Evolutionary conservation across 176 grass and related monocot genomes (phyloP), one percentile per base, ranked within the genome.

Genomic region (Hordeum marinum): DNA sequence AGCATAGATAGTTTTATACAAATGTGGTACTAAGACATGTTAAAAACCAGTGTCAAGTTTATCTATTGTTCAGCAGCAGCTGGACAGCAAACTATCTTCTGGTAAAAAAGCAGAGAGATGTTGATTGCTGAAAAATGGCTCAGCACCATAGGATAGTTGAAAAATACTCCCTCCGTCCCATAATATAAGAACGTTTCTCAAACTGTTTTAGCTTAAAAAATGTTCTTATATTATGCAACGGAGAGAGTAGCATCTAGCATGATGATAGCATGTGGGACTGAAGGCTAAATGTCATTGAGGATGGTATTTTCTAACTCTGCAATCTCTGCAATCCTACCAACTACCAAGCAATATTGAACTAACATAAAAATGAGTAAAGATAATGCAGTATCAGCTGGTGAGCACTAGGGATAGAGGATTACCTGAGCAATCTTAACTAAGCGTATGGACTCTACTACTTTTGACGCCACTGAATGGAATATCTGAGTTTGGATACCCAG

Each of bases 371-470:
- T 24, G 10, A 77, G 21, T 5, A 88, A 73, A 79, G 42, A 83
- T 25, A 83, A 61, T 23, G 76, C 24, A 59, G n/a, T 21, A 65
- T 35, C 24, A 64, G 20, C 17, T 76, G 43, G n/a, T 55, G 42
- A 66, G 32, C 3, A 29, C 39, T 78, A 65, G 64, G 63, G 37
- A 79, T 13, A 39, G 23, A 83, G 68, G 54, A 63, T 63, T 93
- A 98, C 96, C 96, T 95, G 93, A 85, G 85, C 80, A 87, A 98
- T 98, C 89, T 94, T 98, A 68, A 98, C 60, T 40, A 85, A 69
- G 43, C 45, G 78, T 85, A 98, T 90, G 63, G 87, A 90, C 18
- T 93, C 93, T 58, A 98, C 83, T 73, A 98, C 60, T 80, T 91
- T 83, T 25, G 91, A 86, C 46, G 85, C 86, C 75, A 93, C 85